Evolutionary conservation across 495 filamentous ascomycete species (phyloP), one percentile per base, ranked within the genome.

Genomic region (Venustampulla echinocandica): DNA sequence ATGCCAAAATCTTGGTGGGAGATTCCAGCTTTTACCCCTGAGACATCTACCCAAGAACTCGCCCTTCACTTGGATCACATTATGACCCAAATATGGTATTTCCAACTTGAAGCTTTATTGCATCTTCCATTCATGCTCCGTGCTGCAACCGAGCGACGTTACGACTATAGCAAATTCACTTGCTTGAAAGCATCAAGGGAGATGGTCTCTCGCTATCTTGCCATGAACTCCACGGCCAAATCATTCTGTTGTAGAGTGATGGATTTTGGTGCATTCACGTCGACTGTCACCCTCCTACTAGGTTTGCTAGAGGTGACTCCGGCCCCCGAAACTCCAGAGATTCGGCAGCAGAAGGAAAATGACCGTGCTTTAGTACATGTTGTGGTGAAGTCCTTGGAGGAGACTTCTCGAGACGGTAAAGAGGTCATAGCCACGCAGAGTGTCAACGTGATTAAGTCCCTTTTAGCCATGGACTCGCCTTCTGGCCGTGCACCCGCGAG

Each of bases 51-150:
- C 7, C 1, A 21, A 18, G 19, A 30, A 20, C 44, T 44, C 5
- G 65, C 56, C 10, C 32, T 67, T 24, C 58, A 69, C 14, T 58
- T 54, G 25, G 44, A 58, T 36, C 32, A 48, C 1, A 13, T 55
- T 1, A 55, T 55, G 55, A 47, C 59, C 10, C 72, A 76, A 44
- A 65, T 74, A 47, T 67, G 71, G 50, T 68, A 67, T 37, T 61
- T 64, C 53, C 61, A 69, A 43, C 58, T 71, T 3, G 54, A 64
- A 30, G 62, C 65, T 34, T 58, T 71, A 3, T 52, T 69, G 0
- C 70, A 74, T 48, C 61, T 74, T 11, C 70, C 70, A 2, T 72
- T 66, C 46, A 68, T 71, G 64, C 56, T 72, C 4, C 64, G 61
- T 4, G 64, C 66, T 34, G 54, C 68, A 0, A 63, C 63, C 20